Conservation (phyloP, 2,329 filamentous ascomycete genomes). For the Sarocladium strictum region DNA sequence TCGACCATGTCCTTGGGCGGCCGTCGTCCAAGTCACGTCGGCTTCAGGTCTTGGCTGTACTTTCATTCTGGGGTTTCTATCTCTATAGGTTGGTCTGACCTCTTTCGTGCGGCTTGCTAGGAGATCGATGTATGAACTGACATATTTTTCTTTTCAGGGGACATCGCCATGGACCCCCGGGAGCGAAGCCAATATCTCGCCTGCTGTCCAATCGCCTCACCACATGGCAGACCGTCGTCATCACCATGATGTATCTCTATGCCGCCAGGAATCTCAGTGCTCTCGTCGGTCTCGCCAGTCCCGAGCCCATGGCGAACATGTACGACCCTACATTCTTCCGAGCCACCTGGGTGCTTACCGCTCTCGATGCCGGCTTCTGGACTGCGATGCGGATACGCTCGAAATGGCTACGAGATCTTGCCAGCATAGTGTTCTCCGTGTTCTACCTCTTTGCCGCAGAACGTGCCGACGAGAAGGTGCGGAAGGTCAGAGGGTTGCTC, state of each 20-base stretch:
- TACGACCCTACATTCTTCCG: constrained; percentile 91
- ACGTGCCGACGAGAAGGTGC: constrained; percentile 91
- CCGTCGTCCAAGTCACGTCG: constrained; percentile 89
- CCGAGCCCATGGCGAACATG: constrained; percentile 89
- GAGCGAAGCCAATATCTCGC: constrained; percentile 64
- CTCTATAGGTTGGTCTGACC: constrained; percentile 60
- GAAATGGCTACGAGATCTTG: constrained; percentile 76
- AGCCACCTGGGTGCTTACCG: constrained; percentile 94
- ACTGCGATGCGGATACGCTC: constrained; percentile 85
- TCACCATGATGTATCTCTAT: constrained; percentile 89
- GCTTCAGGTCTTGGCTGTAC: constrained; percentile 84
- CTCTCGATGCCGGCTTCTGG: constrained; percentile 95
- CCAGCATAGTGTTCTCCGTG: constrained; percentile 74
- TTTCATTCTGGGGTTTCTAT: constrained; percentile 88
- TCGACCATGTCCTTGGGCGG: constrained; percentile 87
- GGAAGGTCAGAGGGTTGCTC: constrained; percentile 78
- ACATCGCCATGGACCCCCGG: constrained; percentile 80
- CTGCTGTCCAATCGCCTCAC: constrained; percentile 67
- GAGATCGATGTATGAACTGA: too few relatives aligned
- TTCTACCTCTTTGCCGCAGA: constrained; percentile 94
- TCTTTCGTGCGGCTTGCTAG: too few relatives aligned
- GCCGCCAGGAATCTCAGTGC: constrained; percentile 90
- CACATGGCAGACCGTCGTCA: constrained; percentile 80
- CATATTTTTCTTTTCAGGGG: too few relatives aligned
- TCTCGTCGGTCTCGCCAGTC: constrained; percentile 81